phyloP scores from a whole-genome alignment of 225 moss, liverwort and hornwort genomes.

The Neckera pumila region DNA sequence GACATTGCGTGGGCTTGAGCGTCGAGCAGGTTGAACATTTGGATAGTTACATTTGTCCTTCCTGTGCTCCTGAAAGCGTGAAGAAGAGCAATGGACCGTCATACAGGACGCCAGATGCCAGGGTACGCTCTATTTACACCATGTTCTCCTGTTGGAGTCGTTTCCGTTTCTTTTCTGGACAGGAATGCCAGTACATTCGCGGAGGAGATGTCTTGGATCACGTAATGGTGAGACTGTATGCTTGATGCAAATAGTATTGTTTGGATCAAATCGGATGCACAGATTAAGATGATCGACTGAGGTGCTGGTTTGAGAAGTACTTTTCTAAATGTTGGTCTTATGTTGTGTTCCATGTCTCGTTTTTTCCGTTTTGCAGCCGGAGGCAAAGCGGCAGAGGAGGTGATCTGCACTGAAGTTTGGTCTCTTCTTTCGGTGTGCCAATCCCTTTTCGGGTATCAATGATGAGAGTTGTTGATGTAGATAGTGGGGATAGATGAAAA shows the following conservation, averaged over 20 bases:
- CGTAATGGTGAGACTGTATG: neutral
- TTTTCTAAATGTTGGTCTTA: rapidly evolving
- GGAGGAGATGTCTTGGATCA: neutral
- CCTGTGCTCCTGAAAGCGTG: constrained; percentile 69
- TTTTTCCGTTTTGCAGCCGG: neutral
- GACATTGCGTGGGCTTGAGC: constrained; percentile 86
- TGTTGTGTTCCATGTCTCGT: neutral
- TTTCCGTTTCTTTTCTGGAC: neutral
- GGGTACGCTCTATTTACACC: constrained; percentile 13
- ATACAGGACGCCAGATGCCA: constrained; percentile 65
- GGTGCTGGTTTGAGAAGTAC: neutral
- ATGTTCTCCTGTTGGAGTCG: neutral
- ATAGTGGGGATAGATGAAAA: neutral
- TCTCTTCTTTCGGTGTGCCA: neutral
- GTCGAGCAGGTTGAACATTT: constrained; percentile 74
- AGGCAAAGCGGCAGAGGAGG: neutral
- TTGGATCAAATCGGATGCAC: neutral
- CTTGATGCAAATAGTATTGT: rapidly evolving
- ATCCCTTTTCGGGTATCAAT: neutral
- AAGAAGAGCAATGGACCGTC: constrained; percentile 78
- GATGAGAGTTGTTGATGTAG: neutral
- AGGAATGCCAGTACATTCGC: too few species aligned
- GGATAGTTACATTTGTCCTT: constrained; percentile 88
- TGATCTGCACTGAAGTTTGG: neutral
- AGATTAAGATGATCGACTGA: neutral